Evolutionary conservation across 2,329 filamentous ascomycete species (phyloP), one percentile per base, ranked within the genome.

Genomic region (Epicoccum sorghinum): DNA sequence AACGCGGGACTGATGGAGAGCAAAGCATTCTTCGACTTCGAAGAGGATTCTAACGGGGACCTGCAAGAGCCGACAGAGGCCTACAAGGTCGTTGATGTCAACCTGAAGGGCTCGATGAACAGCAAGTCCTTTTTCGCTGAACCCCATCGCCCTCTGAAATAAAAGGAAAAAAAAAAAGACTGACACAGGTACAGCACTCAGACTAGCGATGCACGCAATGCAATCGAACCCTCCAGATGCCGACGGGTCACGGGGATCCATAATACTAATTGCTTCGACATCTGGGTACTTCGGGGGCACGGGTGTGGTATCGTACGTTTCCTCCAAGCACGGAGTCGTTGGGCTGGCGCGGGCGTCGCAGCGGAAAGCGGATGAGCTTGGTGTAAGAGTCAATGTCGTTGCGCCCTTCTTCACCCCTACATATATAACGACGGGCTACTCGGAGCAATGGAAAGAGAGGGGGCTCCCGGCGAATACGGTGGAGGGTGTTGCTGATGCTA

Each of bases 371-470:
- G 56, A 63, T 3, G 59, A 70, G 38, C 67, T 75, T 23, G 64
- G 67, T 12, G 71, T 81, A 4, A 65, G 78, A 10, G 70, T 77
- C 14, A 81, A 81, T 58, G 77, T 75, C 4, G 68, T 82, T n/a
- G 79, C 78, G 7, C 79, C 80, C 1, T 82, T 79, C 64, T 73
- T 79, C 9, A 81, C 79, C 0, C 75, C 78, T 3, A 81, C 79
- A 12, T 71, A 76, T 38, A 75, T 81, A 14, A 76, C 79, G 0
- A 68, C 67, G 12, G 70, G 74, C 2, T 76, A 79, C 48, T 66
- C 70, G 1, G 60, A 71, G 7, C 52, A 60, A 23, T 81, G 78
- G 78, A 62, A 64, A 22, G 65, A 70, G 18, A 65, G 69, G 18
- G 74, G 74, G 0, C 64, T 81, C 41, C 75, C 77, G 1, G 64